Base-by-base conservation (phyloP, 257 asterid species). In the Osmanthus fragrans region DNA sequence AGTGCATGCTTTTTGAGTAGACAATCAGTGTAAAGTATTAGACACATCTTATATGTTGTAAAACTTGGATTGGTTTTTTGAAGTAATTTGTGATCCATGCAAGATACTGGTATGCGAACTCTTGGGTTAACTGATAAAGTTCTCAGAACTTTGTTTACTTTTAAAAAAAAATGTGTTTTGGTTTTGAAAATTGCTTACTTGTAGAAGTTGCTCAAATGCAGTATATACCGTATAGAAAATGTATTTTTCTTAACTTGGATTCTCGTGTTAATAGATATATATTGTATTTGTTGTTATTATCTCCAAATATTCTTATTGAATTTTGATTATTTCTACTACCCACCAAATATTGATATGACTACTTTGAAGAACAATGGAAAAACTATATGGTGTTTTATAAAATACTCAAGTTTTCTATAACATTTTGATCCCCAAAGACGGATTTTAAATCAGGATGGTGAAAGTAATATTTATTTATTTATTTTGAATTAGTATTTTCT, bases 321-420 rank as follows among this genome's bases (percentile, higher is more conserved):
- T 84, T 25, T 25, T 87, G 64, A 85, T 13, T 30, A 39, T 73
- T 51, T 77, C 79, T 19, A 79, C 72, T 4, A 77, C 77, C 86
- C 87, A 81, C n/a, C 51, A 45, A 45, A 80, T 71, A 69, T 63
- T 73, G 3, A 29, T 58, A 15, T 12, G 60, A 74, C 15, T 19
- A 11, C 39, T 34, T 70, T 39, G 54, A n/a, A 1, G 69, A 8
- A 12, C 77, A 64, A 23, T 63, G 25, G 30, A 47, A 15, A 47
- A 47, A 47, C 15, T 47, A 47, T 19, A 47, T 16, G 23, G 64
- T 19, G 64, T 54, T 54, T 3, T 54, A 54, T 54, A 54, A 54
- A 54, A n/a, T 47, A 47, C n/a, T 47, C 54, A n/a, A 54, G 64
- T 4, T 54, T 19, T 54, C 64, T 16, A 6, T 54, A 19, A 54